A percentile compares a stretch with the other conserved stretches of the same genome.
Evolutionary conservation across 768 basidiomycete species (phyloP).

Genomic region (Mrakia hoshinonis): DNA sequence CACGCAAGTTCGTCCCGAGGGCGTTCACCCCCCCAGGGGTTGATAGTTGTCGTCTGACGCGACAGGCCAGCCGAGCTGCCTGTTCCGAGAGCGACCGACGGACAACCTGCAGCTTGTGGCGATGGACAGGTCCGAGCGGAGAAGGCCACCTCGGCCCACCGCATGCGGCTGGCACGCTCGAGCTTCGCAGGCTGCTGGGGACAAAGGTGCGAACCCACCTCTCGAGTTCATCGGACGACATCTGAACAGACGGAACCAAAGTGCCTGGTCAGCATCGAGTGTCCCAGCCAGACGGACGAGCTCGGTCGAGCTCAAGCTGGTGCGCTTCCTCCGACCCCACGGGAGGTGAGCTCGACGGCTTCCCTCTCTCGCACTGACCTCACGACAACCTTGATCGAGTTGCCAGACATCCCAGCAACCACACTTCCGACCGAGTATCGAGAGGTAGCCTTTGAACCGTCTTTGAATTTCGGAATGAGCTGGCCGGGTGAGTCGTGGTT

Average conservation of each 20-base stretch:
- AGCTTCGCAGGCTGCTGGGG: neutral
- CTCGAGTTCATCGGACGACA: conserved; percentile 92
- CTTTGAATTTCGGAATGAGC: too few species aligned
- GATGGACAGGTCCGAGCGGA: neutral
- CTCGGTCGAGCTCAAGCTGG: neutral
- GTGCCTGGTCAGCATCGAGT: neutral
- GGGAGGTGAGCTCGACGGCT: neutral
- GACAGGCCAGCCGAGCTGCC: too few species aligned
- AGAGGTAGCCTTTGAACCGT: neutral
- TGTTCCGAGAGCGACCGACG: too few species aligned
- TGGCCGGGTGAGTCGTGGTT: too few species aligned
- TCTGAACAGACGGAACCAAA: conserved; percentile 52
- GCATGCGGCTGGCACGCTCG: too few species aligned
- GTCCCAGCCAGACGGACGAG: too few species aligned
- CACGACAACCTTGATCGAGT: conserved; percentile 43
- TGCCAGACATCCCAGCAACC: neutral
- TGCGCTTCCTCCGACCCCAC: neutral
- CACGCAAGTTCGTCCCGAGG: neutral
- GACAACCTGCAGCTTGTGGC: too few species aligned
- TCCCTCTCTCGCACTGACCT: conserved; percentile 32
- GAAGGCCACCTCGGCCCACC: neutral
- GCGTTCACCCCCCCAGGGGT: neutral
- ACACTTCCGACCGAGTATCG: neutral
- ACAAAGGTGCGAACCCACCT: conserved; percentile 49
- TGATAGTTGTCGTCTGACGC: too few species aligned